A percentile compares a stretch with the other conserved stretches of the same genome.
phyloP scores from a whole-genome alignment of 371 early-diverging fungal species.

The Sporodiniella umbellata region DNA sequence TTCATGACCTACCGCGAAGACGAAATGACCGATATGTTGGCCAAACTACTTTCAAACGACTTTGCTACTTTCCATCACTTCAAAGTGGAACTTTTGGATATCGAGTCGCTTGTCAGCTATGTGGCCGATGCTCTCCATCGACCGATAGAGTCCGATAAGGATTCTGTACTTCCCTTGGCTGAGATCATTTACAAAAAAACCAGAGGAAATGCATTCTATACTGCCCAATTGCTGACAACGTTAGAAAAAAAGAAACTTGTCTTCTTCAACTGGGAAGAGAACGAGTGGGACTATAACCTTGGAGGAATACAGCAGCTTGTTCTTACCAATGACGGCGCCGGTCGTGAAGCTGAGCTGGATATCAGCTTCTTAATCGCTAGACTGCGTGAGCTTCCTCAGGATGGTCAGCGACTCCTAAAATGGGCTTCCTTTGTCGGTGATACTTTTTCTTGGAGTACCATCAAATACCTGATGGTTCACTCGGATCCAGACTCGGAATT shows the following conservation, averaged over 20 bases:
- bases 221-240: constrained; percentile 31
- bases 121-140: constrained; percentile 36
- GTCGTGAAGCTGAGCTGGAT: constrained; percentile 29
- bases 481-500: constrained; percentile 33
- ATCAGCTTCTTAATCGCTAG: constrained; percentile 32
- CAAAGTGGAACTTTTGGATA: constrained; percentile 28
- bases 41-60: constrained; percentile 21
- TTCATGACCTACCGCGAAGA: constrained; percentile 39
- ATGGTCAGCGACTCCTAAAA: constrained; percentile 34
- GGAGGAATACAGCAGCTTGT: constrained; percentile 28
- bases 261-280: constrained; percentile 47
- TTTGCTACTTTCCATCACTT: constrained; percentile 25
- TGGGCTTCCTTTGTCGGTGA: constrained; percentile 47
- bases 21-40: constrained; percentile 18
- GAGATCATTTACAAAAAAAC: constrained; percentile 36
- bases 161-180: constrained; percentile 30
- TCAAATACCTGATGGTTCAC: constrained; percentile 34
- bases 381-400: constrained; percentile 31
- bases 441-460: constrained; percentile 41
- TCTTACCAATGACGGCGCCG: constrained; percentile 10
- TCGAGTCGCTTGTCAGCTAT: constrained; percentile 34
- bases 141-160: constrained; percentile 15
- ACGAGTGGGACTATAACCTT: constrained; percentile 42
- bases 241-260: constrained; percentile 42
- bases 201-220: constrained; percentile 43